Evolutionary conservation across 257 asterid species (phyloP), one percentile per base, ranked within the genome.

Genomic region (Jacaranda copaia): DNA sequence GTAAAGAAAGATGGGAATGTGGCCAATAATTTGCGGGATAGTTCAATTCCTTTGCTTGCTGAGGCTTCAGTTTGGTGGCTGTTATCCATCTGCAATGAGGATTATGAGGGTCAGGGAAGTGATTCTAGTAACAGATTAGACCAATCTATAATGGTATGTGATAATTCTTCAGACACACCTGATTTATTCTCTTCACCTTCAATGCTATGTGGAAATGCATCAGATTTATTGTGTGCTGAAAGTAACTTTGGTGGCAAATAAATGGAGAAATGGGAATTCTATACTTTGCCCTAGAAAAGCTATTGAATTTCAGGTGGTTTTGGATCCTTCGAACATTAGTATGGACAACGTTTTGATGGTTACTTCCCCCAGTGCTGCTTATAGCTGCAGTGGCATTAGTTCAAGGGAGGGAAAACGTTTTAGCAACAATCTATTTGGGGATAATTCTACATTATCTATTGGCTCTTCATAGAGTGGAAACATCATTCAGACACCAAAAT

Each of bases 41-140:
- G 88, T 66, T 73, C 80, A 19, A 62, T 88, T 72, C 98, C 97
- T 19, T 77, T 80, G 82, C 97, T 83, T 20, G 82, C 79, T 25
- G 93, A 88, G 77, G 98, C 95, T 70, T 87, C 89, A 2, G 77
- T 93, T 77, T 81, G 72, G 18, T 91, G 93, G 97, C 70, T 84
- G 57, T 43, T 73, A 39, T 92, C 97, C 39, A 91, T 93, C 13
- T 74, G 69, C 4, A 46, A 76, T 12, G 85, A 87, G 76, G 66
- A 61, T 36, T 48, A 48, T 51, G 79, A 76, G 58, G 78, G 68
- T 65, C 53, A 1, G 12, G 80, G 72, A 58, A 57, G 74, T 68
- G 87, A 70, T 80, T 72, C 58, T 9, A 73, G 19, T 25, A 70
- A 48, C 42, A 58, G 10, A 76, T 46, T 69, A 68, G 76, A 60